Base-by-base conservation (phyloP, 257 asterid species). In the Ligustrum vulgare region DNA sequence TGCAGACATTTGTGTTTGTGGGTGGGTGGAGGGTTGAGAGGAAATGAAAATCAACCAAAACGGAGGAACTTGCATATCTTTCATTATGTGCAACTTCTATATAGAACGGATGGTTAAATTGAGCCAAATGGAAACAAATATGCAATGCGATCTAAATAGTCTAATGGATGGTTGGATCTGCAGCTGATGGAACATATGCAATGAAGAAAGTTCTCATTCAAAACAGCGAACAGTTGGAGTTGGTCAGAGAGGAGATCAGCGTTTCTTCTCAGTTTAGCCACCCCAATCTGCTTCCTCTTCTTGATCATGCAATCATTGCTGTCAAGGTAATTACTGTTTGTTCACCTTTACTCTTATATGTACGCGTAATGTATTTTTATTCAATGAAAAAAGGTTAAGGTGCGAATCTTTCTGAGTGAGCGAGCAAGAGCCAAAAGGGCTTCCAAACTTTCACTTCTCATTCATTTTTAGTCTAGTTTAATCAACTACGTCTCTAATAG, bases 181-280 rank as follows among this genome's bases (percentile, higher is more conserved):
- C 86, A 95, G 99, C 75, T 76, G 98, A 95, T 84, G 99, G 99
- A 73, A 93, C 96, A 49, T 95, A 95, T 81, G 98, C 99, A 12
- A 88, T 95, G 97, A 95, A 95, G 91, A 95, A 91, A 82, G 97
- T 95, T 83, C 96, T 95, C 70, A 93, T 95, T 83, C 97, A 93
- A 84, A 91, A 73, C 75, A 82, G 75, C 31, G 99, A 93, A 81
- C 99, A 95, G 58, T 84, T 95, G 86, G 96, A 89, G 78, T 75
- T 91, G 87, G 99, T 95, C 77, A 90, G 89, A 77, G 98, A 93
- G 78, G 99, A 95, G 85, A 93, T 95, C 32, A 96, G 89, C 31
- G 94, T 93, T 78, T 93, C 97, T 2, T 90, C 98, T 72, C 91
- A 83, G 82, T 95, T 95, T 86, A 91, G 72, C 83, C 98, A 95